Base-by-base conservation (phyloP, 192 early-diverging fungal species). In the Backusella tuberculispora region DNA sequence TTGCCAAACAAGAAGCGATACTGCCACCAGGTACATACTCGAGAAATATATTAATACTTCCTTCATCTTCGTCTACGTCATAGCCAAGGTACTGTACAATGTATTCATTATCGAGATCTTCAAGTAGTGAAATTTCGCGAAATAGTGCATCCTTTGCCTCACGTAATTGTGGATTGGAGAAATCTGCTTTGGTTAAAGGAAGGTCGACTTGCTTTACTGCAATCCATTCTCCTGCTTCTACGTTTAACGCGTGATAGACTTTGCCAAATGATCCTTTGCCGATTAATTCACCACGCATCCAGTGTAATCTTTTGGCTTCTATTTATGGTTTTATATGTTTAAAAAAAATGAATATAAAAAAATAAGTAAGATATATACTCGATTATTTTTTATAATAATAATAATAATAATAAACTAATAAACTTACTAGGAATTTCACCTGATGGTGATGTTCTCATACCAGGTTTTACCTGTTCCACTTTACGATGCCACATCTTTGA, bases 1-100 rank as follows among this genome's bases (percentile, higher is more conserved):
- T 87, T 77, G 89, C 87, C 72, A 98, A 82, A 75, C 92, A 86
- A 37, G 87, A 89, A 26, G 94, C 85, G 67, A 99, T 90, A 6
- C 92, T 93, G 15, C 97, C 97, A 71, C 97, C 97, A 21, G 94
- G 89, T 64, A 99, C 96, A 81, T 99, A 99, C 86, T 99, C 97
- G 56, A 99, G 83, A 79, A 98, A 98, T 73, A 99, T 95, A 84
- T 97, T 96, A 75, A 97, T 88, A 3, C 86, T 83, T 13, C 84
- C 84, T 6, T 88, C 86, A 21, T 65, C 72, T 38, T 77, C 65
- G n/a, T 88, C 88, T 24, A 91, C 84, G 21, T 75, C 79, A 70
- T 88, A 89, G 9, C 94, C 95, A 43, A 97, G 88, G 80, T 97
- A 97, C 80, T 95, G 92, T 44, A 99, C 97, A 85, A 99, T 94